A percentile compares a stretch with the other conserved stretches of the same genome.
Evolutionary conservation across 495 filamentous ascomycete genomes (phyloP).

Genomic region (Amphirosellinia nigrospora): DNA sequence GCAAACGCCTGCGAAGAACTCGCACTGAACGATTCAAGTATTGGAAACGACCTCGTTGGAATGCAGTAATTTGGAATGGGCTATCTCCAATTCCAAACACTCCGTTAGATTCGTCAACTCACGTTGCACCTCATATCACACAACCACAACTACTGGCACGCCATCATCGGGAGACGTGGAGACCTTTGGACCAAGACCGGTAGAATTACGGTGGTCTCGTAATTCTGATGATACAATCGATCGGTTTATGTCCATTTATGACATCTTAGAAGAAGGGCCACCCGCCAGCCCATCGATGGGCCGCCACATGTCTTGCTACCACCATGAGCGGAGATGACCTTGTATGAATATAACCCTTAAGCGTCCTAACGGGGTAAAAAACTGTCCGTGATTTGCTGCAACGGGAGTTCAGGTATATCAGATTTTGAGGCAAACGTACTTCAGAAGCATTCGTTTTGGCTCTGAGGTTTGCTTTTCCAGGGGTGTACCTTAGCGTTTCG

Average conservation of each 20-base stretch:
- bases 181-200: constrained; percentile 32
- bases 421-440: neutral
- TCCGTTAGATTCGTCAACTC: constrained; percentile 27
- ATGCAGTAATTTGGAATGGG: constrained; percentile 32
- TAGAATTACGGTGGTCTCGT: constrained; percentile 25
- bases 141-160: constrained; percentile 20
- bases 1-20: constrained; percentile 30
- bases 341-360: constrained; percentile 11
- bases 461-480: neutral
- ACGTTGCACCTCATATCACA: constrained; percentile 29
- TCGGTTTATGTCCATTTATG: constrained; percentile 34
- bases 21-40: constrained; percentile 33
- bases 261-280: constrained; percentile 35
- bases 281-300: constrained; percentile 9
- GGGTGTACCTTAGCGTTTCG: neutral
- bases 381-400: neutral
- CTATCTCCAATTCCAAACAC: constrained; percentile 21
- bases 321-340: neutral
- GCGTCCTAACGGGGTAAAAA: neutral
- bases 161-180: constrained; percentile 25
- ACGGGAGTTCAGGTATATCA: constrained; percentile 12
- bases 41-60: constrained; percentile 36
- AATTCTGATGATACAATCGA: constrained; percentile 34
- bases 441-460: neutral
- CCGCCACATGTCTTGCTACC: neutral